Conservation (phyloP, 352 stramenopile species). For the Globisporangium megalacanthum region DNA sequence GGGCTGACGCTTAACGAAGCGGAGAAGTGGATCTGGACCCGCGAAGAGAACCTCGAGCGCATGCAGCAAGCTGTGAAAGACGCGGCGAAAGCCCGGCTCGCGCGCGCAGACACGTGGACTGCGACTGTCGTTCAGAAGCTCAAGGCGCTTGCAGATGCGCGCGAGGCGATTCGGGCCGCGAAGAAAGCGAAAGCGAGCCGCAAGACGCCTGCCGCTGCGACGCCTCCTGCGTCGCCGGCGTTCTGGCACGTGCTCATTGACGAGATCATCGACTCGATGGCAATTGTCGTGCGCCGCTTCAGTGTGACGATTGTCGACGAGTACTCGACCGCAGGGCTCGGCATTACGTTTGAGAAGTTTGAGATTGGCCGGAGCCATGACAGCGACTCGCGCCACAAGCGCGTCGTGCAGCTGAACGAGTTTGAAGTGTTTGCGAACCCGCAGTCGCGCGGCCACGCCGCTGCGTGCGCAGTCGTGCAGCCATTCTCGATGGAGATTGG, state of each 20-base stretch:
- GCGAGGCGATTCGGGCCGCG: slow-evolving; percentile 22
- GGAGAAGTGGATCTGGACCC: slow-evolving; percentile 75
- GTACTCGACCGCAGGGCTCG: slow-evolving; percentile 40
- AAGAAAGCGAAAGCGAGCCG: slow-evolving; percentile 21
- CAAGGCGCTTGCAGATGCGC: slow-evolving; percentile 36
- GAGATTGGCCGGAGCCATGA: slow-evolving; percentile 37
- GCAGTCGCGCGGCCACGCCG: slow-evolving; percentile 19
- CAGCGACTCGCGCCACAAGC: slow-evolving; percentile 32
- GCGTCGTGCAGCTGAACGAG: slow-evolving; percentile 42
- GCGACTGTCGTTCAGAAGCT: slow-evolving; percentile 54
- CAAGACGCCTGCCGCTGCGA: not conserved
- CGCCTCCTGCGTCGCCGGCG: slow-evolving; percentile 16
- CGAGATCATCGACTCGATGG: slow-evolving; percentile 67
- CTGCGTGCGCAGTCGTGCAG: slow-evolving; percentile 41
- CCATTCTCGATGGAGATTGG: slow-evolving; percentile 53
- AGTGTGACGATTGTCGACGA: slow-evolving; percentile 60
- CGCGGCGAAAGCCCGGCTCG: slow-evolving; percentile 41
- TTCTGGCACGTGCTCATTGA: slow-evolving; percentile 61
- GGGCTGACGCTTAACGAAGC: slow-evolving; percentile 51
- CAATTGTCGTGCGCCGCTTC: slow-evolving; percentile 40
- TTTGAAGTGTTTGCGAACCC: slow-evolving; percentile 72
- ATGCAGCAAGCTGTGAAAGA: slow-evolving; percentile 48
- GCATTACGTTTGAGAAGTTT: slow-evolving; percentile 55
- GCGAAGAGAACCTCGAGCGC: slow-evolving; percentile 55
- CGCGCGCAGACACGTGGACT: slow-evolving; percentile 56